Conservation (phyloP, 2,329 filamentous ascomycete genomes). For the Exutisphaerella laricina region DNA sequence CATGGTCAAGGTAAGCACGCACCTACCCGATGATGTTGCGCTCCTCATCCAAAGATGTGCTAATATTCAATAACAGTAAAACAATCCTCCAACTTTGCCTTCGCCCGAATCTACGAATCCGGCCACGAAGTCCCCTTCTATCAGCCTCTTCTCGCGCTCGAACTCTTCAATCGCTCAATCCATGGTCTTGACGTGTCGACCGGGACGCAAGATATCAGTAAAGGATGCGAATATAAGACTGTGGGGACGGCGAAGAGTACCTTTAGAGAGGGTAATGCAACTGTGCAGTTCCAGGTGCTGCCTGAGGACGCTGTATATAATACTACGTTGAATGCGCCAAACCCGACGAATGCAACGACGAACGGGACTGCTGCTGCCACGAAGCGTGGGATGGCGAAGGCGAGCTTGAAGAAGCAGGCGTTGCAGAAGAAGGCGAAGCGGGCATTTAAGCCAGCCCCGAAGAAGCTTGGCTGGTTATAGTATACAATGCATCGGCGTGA, state of each 20-base stretch:
- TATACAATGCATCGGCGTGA: no score
- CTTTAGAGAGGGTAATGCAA: slow-evolving; percentile 40
- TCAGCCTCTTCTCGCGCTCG: slow-evolving; percentile 43
- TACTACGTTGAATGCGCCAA: slow-evolving; percentile 18
- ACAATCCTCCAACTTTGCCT: slow-evolving; percentile 47
- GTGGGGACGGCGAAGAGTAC: slow-evolving; percentile 25
- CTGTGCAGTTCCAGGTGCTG: slow-evolving; percentile 43
- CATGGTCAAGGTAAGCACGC: slow-evolving; percentile 51
- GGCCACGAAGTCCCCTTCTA: slow-evolving; percentile 51
- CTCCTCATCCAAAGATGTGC: no score
- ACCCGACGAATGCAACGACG: slow-evolving; percentile 8
- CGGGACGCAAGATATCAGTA: slow-evolving; percentile 31
- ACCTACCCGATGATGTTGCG: no score
- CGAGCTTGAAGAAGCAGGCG: background rate
- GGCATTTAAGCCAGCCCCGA: slow-evolving; percentile 1
- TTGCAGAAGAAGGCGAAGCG: background rate
- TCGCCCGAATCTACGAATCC: slow-evolving; percentile 46
- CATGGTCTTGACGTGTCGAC: slow-evolving; percentile 46
- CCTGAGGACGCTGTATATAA: slow-evolving; percentile 43
- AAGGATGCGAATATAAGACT: slow-evolving; percentile 18
- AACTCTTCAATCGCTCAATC: slow-evolving; percentile 47
- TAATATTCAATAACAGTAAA: no score
- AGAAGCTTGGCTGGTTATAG: background rate
- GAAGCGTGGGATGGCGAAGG: slow-evolving; percentile 4
- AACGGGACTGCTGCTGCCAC: background rate